Evolutionary conservation across 2,329 filamentous ascomycete species (phyloP).

Genomic region (Sporothrix inflata): DNA sequence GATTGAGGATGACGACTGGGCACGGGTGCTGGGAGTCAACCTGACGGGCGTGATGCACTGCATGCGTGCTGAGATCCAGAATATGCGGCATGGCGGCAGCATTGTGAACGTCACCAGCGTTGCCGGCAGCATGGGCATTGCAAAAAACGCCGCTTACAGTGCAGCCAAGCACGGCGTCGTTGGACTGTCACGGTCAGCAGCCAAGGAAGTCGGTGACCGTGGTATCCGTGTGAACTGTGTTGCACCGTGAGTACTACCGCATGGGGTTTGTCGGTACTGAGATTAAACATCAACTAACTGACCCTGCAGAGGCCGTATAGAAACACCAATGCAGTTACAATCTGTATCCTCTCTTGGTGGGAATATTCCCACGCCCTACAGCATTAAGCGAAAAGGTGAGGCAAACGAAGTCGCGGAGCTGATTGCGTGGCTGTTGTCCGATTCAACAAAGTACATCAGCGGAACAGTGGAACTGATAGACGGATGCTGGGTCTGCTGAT

Average conservation of each 20-base stretch:
- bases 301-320: not conserved
- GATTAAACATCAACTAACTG: no score
- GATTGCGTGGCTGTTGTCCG: not conserved
- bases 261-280: no score
- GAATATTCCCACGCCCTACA: not conserved
- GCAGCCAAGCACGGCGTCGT: constrained; percentile 45
- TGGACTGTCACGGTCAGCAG: constrained; percentile 44
- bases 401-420: not conserved
- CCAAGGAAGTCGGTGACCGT: constrained; percentile 46
- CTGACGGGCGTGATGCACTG: constrained; percentile 57
- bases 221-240: constrained; percentile 50
- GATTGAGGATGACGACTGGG: constrained; percentile 51
- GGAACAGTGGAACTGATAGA: not conserved
- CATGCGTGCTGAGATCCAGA: constrained; percentile 42
- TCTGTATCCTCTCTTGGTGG: not conserved
- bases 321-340: not conserved
- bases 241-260: constrained; percentile 3
- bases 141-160: constrained; percentile 44
- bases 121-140: constrained; percentile 31
- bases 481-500: not conserved
- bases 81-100: constrained; percentile 20
- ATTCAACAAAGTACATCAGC: constrained; percentile 6
- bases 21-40: constrained; percentile 53
- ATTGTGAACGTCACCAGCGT: constrained; percentile 32
- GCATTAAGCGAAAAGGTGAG: not conserved